Percentiles rank a stretch among this genome's conserved stretches.
Evolutionary conservation across 2,329 filamentous ascomycete genomes (phyloP).

Genomic region (Hypoxylon rubiginosum): DNA sequence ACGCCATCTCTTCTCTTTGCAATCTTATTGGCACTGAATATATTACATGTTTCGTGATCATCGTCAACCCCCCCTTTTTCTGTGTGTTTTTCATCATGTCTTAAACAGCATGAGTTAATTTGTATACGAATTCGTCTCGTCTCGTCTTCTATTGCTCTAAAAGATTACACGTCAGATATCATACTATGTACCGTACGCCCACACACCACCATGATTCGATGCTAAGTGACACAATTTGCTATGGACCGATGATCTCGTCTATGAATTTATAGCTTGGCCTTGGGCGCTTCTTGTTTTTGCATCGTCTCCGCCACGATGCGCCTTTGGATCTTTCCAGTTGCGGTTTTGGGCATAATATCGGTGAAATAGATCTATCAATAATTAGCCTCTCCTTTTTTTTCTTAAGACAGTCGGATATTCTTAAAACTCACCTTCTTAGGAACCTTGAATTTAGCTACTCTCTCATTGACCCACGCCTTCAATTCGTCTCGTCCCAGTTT

Average conservation of each 20-base stretch:
- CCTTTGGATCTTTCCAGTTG: slow-evolving; percentile 90
- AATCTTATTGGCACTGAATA: slow-evolving; percentile 29
- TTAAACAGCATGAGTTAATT: slow-evolving; percentile 2
- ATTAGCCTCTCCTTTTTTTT: slow-evolving; percentile 18
- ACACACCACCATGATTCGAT: slow-evolving; percentile 4
- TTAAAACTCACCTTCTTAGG: slow-evolving; percentile 76
- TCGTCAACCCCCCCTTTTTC: slow-evolving; percentile 6
- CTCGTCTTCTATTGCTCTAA: slow-evolving; percentile 4
- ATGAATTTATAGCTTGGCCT: slow-evolving; percentile 65
- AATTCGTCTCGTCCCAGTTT: slow-evolving; percentile 70
- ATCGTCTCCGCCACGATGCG: slow-evolving; percentile 89
- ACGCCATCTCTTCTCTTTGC: slow-evolving; percentile 23
- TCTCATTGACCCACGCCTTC: slow-evolving; percentile 76
- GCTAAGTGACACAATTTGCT: slow-evolving; percentile 5
- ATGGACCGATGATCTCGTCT: background rate
- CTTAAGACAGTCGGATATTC: background rate
- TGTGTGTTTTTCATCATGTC: slow-evolving; percentile 6
- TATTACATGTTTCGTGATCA: slow-evolving; percentile 13
- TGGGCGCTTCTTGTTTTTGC: slow-evolving; percentile 74
- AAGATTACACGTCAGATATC: slow-evolving; percentile 2
- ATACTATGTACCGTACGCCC: slow-evolving; percentile 8
- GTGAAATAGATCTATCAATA: slow-evolving; percentile 78
- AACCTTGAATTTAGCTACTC: slow-evolving; percentile 85
- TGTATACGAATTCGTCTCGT: background rate
- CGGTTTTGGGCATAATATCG: slow-evolving; percentile 88